These are phyloP conservation scores for Solanum piurae DNA, from an alignment of 257 asterid species.

Conservation along the genomic window DNA sequence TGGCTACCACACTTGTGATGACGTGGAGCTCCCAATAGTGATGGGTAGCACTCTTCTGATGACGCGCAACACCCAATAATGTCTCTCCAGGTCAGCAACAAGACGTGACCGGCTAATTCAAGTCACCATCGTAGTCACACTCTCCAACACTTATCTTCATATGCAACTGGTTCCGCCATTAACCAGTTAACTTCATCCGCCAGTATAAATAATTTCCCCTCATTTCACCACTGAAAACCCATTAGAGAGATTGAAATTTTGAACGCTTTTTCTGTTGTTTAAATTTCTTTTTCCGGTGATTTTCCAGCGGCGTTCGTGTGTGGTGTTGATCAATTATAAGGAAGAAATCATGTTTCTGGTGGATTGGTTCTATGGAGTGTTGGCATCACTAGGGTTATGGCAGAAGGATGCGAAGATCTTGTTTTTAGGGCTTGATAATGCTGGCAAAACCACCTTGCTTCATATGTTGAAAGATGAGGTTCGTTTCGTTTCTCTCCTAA, in stretches of 20 bases:
- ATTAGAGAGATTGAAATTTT: background rate
- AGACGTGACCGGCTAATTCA: background rate
- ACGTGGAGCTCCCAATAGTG: background rate
- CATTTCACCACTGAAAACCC: background rate
- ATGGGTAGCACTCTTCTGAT: background rate
- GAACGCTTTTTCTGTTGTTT: background rate
- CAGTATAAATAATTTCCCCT: background rate
- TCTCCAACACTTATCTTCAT: background rate
- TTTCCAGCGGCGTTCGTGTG: background rate
- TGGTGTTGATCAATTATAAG: background rate
- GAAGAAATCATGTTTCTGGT: conserved; percentile 22
- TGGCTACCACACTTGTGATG: background rate
- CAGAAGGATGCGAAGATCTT: conserved; percentile 43
- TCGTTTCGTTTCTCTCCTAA: background rate
- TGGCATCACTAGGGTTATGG: conserved; percentile 27
- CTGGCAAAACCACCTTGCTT: conserved; percentile 49
- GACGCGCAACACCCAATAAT: conserved; percentile 18
- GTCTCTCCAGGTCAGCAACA: conserved; percentile 2
- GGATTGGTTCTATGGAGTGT: conserved; percentile 39
- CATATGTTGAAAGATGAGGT: conserved; percentile 46
- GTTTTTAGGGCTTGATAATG: conserved; percentile 44
- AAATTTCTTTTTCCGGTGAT: background rate
- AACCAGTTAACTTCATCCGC: background rate
- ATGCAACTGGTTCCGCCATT: conserved; percentile 4
- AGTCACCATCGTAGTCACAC: background rate